Conservation (phyloP, 176 grass and related monocot species). For the barley (Hordeum vulgare) region DNA sequence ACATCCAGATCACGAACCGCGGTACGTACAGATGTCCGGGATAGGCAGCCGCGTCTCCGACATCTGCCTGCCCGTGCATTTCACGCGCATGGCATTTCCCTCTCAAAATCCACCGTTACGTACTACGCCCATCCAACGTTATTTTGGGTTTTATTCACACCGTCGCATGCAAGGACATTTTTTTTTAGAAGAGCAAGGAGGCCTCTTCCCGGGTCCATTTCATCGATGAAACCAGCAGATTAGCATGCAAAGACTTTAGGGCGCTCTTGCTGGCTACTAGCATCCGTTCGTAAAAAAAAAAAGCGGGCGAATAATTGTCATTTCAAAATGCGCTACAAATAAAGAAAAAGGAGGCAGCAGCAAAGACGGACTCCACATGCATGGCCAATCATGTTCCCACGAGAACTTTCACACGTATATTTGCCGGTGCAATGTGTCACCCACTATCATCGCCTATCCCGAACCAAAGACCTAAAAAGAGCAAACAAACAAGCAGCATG, state of each 20-base stretch:
- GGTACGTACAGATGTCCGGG: too few relatives aligned
- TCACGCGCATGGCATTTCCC: too few relatives aligned
- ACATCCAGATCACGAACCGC: too few relatives aligned
- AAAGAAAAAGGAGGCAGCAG: not conserved
- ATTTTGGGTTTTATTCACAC: not conserved
- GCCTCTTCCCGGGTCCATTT: too few relatives aligned
- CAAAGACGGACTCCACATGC: conserved; percentile 23
- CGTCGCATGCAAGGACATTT: not conserved
- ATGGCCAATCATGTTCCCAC: conserved; percentile 14
- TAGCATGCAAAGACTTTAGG: not conserved
- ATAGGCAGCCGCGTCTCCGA: too few relatives aligned
- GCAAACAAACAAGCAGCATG: conserved; percentile 28
- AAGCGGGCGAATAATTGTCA: not conserved
- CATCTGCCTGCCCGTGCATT: too few relatives aligned
- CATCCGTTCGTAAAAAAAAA: not conserved
- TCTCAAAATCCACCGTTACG: not conserved
- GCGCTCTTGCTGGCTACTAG: not conserved
- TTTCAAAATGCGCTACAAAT: not conserved
- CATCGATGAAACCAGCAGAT: too few relatives aligned
- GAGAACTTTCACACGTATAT: not conserved
- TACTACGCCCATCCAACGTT: not conserved
- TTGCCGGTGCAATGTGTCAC: not conserved
- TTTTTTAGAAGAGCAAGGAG: too few relatives aligned
- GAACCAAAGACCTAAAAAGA: conserved; percentile 28
- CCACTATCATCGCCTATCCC: not conserved